phyloP scores from a whole-genome alignment of 1,284 basidiomycete species.

The Dichomitus squalens region DNA sequence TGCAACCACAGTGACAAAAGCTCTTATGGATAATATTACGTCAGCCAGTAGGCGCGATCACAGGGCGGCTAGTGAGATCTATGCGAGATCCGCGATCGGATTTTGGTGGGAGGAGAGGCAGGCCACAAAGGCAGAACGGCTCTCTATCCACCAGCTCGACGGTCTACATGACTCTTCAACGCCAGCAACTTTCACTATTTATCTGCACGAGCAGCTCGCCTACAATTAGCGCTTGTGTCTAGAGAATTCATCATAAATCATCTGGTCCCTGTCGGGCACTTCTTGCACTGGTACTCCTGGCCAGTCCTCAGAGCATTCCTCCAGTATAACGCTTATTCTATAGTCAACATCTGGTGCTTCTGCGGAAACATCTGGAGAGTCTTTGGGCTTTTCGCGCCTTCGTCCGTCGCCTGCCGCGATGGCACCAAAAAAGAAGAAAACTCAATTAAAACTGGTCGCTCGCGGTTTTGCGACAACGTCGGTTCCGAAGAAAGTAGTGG shows the following conservation, averaged over 20 bases:
- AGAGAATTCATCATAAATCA: neutral
- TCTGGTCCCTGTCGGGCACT: neutral
- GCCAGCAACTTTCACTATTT: slow-evolving; percentile 9
- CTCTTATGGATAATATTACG: neutral
- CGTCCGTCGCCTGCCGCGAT: slow-evolving; percentile 11
- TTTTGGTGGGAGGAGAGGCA: neutral
- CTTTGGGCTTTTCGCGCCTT: slow-evolving; percentile 15
- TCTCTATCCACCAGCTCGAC: slow-evolving; percentile 11
- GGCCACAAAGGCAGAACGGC: neutral
- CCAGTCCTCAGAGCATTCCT: neutral
- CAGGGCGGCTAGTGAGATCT: neutral
- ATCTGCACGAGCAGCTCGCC: slow-evolving; percentile 19
- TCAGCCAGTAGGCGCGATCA: neutral
- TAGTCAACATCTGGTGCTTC: neutral
- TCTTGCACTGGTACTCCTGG: neutral
- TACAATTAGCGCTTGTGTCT: slow-evolving; percentile 9
- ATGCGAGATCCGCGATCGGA: slow-evolving; percentile 13
- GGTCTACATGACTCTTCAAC: slow-evolving; percentile 22
- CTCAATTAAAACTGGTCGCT: slow-evolving; percentile 73
- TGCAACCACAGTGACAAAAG: neutral
- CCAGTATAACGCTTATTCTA: neutral
- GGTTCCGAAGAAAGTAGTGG: slow-evolving; percentile 75
- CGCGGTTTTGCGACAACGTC: slow-evolving; percentile 90
- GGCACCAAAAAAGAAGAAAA: slow-evolving; percentile 90
- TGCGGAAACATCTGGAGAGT: neutral